Conservation (phyloP, 176 grass and related monocot genomes). For the Ensete glaucum region DNA sequence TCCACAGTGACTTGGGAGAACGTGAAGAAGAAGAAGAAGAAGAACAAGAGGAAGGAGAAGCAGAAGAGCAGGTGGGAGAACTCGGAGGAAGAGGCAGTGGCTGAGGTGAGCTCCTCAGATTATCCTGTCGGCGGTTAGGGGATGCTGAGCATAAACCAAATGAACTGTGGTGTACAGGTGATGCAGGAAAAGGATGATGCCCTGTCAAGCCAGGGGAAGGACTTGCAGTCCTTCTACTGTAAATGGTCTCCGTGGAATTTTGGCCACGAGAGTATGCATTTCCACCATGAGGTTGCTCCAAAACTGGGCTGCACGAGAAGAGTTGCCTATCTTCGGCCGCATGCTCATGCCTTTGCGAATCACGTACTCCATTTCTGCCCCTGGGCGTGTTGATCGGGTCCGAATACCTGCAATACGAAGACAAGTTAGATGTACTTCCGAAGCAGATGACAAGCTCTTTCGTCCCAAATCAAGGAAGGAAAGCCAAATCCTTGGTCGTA, state of each 20-base stretch:
- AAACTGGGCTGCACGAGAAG: conserved; percentile 36
- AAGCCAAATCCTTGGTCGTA: background rate
- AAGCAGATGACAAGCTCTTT: too few species aligned
- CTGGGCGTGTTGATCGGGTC: conserved; percentile 24
- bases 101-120: conserved; percentile 27
- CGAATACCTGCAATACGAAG: background rate
- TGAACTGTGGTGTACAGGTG: conserved; percentile 37
- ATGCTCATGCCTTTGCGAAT: conserved; percentile 22
- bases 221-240: conserved; percentile 44
- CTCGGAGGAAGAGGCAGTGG: conserved; percentile 63
- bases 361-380: conserved; percentile 32
- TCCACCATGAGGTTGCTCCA: conserved; percentile 37
- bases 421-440: background rate
- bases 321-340: conserved; percentile 38
- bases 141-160: conserved; percentile 48
- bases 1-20: conserved; percentile 54
- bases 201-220: conserved; percentile 36
- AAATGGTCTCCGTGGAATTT: conserved; percentile 45
- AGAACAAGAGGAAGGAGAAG: conserved; percentile 39
- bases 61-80: conserved; percentile 27
- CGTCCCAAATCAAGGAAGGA: background rate
- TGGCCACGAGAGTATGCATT: conserved; percentile 28
- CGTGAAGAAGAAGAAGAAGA: conserved; percentile 35
- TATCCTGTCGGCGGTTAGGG: conserved; percentile 42
- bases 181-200: conserved; percentile 25